Evolutionary conservation across 208 protist genomes (phyloP), one percentile per base, ranked within the genome.

Genomic region (Borovskyia barvae): DNA sequence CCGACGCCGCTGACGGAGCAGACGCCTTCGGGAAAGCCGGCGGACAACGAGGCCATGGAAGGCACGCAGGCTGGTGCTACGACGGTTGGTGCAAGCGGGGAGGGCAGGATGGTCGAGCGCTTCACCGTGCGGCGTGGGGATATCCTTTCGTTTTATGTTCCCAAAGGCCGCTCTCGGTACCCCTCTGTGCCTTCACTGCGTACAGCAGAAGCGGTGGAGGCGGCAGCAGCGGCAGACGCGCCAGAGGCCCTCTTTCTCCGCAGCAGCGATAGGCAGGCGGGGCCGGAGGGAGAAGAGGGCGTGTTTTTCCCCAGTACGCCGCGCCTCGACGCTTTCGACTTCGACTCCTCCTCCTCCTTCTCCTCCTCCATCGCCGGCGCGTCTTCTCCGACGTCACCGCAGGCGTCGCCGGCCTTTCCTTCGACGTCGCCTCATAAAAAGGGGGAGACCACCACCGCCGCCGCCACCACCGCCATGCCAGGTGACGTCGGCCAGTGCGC

Each of bases 71-170:
- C 49, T n/a, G 37, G 36, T 12, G 42, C 15, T 30, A 35, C 25
- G 33, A 32, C 26, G 37, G 4, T 9, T 20, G 1, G 20, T 20
- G 8, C 22, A 30, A 14, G 29, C 14, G 42, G 58, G 17, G 25
- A 39, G 15, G 33, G 26, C 9, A 41, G 24, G 11, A 41, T 53
- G 20, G 60, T 66, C 39, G 58, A 49, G 41, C 42, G 14, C 7
- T 45, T 80, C 20, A 25, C 37, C 20, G 68, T 83, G n/a, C 55
- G 24, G 25, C 73, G 79, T 2, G 75, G 75, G 15, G 75, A 82
- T 41, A 75, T 86, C 37, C 54, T 86, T 46, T 55, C 65, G 20
- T 80, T 80, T 52, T 49, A 63, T 28, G 49, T 63, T 0, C 51
- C 63, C 25, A n/a, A n/a, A n/a, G n/a, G n/a, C n/a, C n/a, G n/a